Evolutionary conservation across 1,139 yeast species (phyloP), one percentile per base, ranked within the genome.

Genomic region (Taphrina deformans): DNA sequence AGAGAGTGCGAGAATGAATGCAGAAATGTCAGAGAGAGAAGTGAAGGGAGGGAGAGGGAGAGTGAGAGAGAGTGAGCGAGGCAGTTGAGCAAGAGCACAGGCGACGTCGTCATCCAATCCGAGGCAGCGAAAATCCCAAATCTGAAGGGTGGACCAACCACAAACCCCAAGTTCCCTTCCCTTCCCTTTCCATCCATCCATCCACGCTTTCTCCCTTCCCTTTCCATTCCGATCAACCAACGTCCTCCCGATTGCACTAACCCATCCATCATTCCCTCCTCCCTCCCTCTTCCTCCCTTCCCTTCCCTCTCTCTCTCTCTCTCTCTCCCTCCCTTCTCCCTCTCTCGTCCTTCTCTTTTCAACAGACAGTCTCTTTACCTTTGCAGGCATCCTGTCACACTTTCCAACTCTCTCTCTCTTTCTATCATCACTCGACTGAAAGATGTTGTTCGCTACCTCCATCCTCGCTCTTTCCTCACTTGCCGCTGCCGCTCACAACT

Each of bases 381-480:
- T 7, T n/a, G 16, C 18, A 9, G 16, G 18, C 46, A 40, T 7
- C 7, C n/a, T n/a, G n/a, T n/a, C n/a, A n/a, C n/a, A n/a, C n/a
- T n/a, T n/a, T n/a, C n/a, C 50, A 16, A 23, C 9, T 12, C 29
- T 16, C 27, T 5, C 18, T 24, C 29, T 45, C 50, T 24, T 18
- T 45, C 50, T 4, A 21, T 6, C 18, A 5, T 7, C 26, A 21
- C n/a, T 6, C 7, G 21, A 7, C 16, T 40, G 12, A 51, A 53
- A n/a, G 2, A 53, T 24, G 58, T n/a, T 27, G 58, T 38, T 50
- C 27, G 48, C 56, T 14, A 27, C 63, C 26, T 12, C 50, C 38
- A 38, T 59, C 44, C 55, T 35, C 33, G 63, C 63, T 48, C 63
- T 48, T 40, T 35, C 55, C 40, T 46, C 62, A 23, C 58, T 53